Percentiles rank a stretch among this genome's conserved stretches.
phyloP scores from a whole-genome alignment of 495 filamentous ascomycete genomes.

The Astrothelium macrocarpum region DNA sequence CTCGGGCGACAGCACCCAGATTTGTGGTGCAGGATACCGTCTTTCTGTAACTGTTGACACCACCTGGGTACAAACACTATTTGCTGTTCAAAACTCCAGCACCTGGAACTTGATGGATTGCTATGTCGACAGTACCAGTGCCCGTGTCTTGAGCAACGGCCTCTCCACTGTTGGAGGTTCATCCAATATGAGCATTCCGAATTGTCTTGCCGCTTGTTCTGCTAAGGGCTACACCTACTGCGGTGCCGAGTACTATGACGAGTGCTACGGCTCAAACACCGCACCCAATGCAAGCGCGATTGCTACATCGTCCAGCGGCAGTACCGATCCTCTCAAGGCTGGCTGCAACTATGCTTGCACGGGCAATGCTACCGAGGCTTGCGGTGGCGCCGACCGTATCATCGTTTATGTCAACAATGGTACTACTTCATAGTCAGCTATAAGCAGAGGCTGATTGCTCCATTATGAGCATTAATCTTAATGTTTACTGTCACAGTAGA shows the following conservation, averaged over 20 bases:
- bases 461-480: neutral
- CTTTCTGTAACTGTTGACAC: conserved; percentile 7
- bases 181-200: conserved; percentile 7
- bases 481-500: neutral
- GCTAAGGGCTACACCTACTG: conserved; percentile 11
- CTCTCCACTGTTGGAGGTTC: conserved; percentile 4
- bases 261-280: conserved; percentile 2
- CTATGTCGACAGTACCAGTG: conserved; percentile 9
- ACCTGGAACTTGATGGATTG: conserved; percentile 16
- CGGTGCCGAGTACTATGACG: conserved; percentile 9
- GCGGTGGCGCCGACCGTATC: conserved; percentile 12
- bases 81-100: conserved; percentile 9
- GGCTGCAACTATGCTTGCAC: conserved; percentile 10
- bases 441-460: neutral
- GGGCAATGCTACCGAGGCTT: conserved; percentile 12
- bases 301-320: neutral
- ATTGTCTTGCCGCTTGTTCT: conserved; percentile 11
- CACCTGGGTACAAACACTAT: conserved; percentile 6
- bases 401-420: conserved; percentile 14
- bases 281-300: neutral
- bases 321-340: conserved; percentile 6
- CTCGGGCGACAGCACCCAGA: conserved; percentile 7
- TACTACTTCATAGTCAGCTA: neutral
- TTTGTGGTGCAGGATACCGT: conserved; percentile 5
- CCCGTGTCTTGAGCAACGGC: conserved; percentile 1